Evolutionary conservation across 1,284 basidiomycete genomes (phyloP), one percentile per base, ranked within the genome.

Genomic region (Sporisorium graminicola): DNA sequence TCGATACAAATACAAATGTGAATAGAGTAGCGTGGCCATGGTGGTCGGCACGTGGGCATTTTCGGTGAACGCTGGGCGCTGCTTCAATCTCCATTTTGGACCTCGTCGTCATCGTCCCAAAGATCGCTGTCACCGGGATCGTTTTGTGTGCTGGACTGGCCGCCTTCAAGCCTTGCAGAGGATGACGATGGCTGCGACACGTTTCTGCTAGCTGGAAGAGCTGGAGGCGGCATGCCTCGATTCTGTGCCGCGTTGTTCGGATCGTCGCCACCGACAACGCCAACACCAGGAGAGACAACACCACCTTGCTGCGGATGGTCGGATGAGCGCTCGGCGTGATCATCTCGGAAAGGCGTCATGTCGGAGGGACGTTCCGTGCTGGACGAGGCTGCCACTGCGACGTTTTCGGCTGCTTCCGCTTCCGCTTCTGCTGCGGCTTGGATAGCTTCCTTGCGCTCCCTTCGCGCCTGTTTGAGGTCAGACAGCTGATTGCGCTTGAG

Each of bases 401-500:
- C 68, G 44, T 77, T 59, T 55, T 65, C 58, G 3, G 74, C 73
- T 33, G 77, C 79, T 18, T 77, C 67, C 7, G 77, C 79, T 18
- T 77, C 67, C 7, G 74, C 78, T 18, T 78, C 67, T 12, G 71
- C 79, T 24, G 77, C 74, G 18, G 74, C 75, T 24, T 72, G 82
- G n/a, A 77, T 71, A 35, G 78, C 80, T 57, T 80, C 81, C 42
- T 78, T 80, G 3, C 76, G 71, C 31, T 79, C 77, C 55, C 77
- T 71, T 12, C 84, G 71, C 18, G 82, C 66, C 54, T 82, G 77
- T 60, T 76, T 79, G 52, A 85, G 53, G 27, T 81, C 83, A 1
- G 68, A 50, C 12, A 85, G 78, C 55, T 84, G 83, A 33, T 74
- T 74, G 56, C 79, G 74, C 70, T 85, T 85, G 54, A 82, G 51